Base-by-base conservation (phyloP, 345 rosid genomes). In the Pseudoturritis turrita region DNA sequence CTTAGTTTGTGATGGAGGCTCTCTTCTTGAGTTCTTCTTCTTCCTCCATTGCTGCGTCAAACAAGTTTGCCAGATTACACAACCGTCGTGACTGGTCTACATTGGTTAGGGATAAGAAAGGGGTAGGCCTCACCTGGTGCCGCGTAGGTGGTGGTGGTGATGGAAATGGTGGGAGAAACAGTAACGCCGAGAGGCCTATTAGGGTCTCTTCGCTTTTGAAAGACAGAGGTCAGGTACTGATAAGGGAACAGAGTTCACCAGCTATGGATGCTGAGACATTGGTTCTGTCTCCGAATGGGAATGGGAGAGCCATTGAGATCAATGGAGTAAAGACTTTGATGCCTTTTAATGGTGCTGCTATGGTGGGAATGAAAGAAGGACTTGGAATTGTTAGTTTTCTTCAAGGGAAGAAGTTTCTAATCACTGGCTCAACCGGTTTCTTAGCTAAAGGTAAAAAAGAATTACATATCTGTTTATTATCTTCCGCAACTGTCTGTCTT, bases 371-470 rank as follows among this genome's bases (percentile, higher is more conserved):
- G 71, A 82, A 88, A 51, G 88, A 86, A 47, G 99, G 97, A 8
- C 82, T 95, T 78, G 99, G 99, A 55, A 95, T 95, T 68, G 79
- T 85, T 65, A 91, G 89, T 54, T 95, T 87, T 67, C 86, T 95
- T 40, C 80, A 81, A 73, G 96, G 93, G 65, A 91, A 89, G 73
- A 77, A 67, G 19, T 79, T 91, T 55, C 81, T 95, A 62, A 81
- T 95, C 57, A 89, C 96, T 55, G 99, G 97, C 40, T 88, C 91
- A 6, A 95, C 99, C 6, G 98, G 97, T n/a, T 94, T 94, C 81
- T 81, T 94, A 12, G 97, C 92, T 14, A 94, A 90, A 84, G 92
- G 98, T 90, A 73, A 7, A 39, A 54, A 77, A 12, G 1, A 73
- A 18, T 15, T 57, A 15, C 45, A 40, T 31, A 17, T 17, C 1